Evolutionary conservation across 768 basidiomycete species (phyloP), one percentile per base, ranked within the genome.

Genomic region (Rhodotorula babjevae): DNA sequence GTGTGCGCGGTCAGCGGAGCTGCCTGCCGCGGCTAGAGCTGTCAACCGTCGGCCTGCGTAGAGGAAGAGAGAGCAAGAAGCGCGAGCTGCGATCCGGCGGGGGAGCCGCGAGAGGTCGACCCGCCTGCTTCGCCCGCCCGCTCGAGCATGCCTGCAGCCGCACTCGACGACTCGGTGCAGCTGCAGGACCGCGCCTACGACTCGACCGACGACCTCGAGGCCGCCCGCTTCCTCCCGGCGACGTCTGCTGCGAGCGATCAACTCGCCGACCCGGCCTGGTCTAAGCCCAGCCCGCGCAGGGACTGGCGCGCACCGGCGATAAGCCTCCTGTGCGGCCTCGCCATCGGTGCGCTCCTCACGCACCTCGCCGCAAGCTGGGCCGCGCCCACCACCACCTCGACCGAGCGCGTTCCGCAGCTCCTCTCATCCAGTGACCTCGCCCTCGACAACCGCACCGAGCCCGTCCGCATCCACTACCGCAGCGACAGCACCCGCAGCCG

Each of bases 91-190:
- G n/a, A 36, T 4, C 36, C 36, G 36, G 36, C 44, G 44, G 12
- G 44, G 44, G 12, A 12, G 44, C 44, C 44, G 44, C 44, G 44
- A 46, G 44, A 2, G 44, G 14, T 36, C 36, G 36, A 36, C 36
- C 36, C 36, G 36, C 36, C 5, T 36, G 9, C 27, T n/a, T 53
- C 67, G 6, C 50, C 61, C n/a, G 55, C 61, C 21, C 52, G 61
- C 9, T 69, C 65, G 58, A 61, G 68, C 25, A 52, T 52, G 50
- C 23, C 50, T 12, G 50, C 23, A 0, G 66, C 67, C 36, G 66
- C 58, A 25, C 69, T 67, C 33, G 73, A 69, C 33, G 73, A 74
- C 55, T 55, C 60, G 27, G 60, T 74, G 40, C 69, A 67, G 12
- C 61, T 74, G 8, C 62, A 68, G 27, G 69, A 74, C 53, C 69